Conservation (phyloP, 768 basidiomycete species). For the Macrocybe gigantea region DNA sequence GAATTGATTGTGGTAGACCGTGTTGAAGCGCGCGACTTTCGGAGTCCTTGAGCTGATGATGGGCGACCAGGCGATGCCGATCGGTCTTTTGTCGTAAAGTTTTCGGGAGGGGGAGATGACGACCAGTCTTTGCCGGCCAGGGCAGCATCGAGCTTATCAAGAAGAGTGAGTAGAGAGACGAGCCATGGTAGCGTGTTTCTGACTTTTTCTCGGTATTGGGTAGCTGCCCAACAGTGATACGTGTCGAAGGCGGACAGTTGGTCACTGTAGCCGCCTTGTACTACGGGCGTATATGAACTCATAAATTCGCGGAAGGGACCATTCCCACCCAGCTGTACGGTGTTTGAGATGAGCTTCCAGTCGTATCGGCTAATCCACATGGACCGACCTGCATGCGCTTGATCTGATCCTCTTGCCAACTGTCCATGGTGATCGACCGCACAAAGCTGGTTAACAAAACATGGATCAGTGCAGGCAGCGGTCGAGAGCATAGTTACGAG, state of each 20-base stretch:
- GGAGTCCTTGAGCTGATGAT: constrained; percentile 73
- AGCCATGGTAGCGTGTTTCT: constrained; percentile 8
- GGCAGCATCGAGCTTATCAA: constrained; percentile 64
- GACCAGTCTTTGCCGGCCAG: constrained; percentile 76
- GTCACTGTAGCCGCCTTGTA: constrained; percentile 66
- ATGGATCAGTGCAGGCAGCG: constrained; percentile 14
- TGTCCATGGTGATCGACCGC: constrained; percentile 93
- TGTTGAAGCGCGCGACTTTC: constrained; percentile 76
- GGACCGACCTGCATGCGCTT: constrained; percentile 76
- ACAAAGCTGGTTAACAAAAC: constrained; percentile 59
- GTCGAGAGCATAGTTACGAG: constrained; percentile 12
- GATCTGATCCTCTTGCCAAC: constrained; percentile 88
- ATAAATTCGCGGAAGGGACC: constrained; percentile 76
- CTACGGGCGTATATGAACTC: constrained; percentile 56
- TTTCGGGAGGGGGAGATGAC: constrained; percentile 63
- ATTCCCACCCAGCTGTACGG: constrained; percentile 78
- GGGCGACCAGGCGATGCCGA: constrained; percentile 54
- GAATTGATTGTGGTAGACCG: constrained; percentile 44
- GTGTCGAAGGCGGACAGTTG: constrained; percentile 62
- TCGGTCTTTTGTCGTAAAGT: constrained; percentile 28
- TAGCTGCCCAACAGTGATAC: constrained; percentile 92
- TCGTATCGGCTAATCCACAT: constrained; percentile 3
- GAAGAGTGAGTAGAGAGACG: constrained; percentile 13
- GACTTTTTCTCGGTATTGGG: constrained; percentile 94
- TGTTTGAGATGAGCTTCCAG: neutral